Percentiles rank a stretch among this genome's conserved stretches.
These are phyloP conservation scores for Xerophyta viscosa DNA, from an alignment of 106 monocot species.

Conservation along the genomic window DNA sequence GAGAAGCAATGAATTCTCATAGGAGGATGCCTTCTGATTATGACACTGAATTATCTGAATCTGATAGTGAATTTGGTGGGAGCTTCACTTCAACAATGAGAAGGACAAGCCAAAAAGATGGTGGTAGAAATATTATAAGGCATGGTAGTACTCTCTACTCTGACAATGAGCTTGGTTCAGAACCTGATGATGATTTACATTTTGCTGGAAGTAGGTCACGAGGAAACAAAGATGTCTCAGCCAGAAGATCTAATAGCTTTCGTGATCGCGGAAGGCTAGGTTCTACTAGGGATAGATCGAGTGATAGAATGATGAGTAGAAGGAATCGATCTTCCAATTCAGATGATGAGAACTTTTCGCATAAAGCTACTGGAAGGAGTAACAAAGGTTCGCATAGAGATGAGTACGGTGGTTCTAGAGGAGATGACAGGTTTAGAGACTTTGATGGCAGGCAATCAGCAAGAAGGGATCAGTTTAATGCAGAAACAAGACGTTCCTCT, in stretches of 20 bases:
- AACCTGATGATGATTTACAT: constrained; percentile 18
- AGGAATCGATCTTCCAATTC: constrained; percentile 18
- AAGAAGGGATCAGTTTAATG: constrained; percentile 8
- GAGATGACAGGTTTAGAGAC: neutral
- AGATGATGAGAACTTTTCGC: constrained; percentile 3
- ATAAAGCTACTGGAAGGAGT: constrained; percentile 13
- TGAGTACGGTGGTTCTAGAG: constrained; percentile 3
- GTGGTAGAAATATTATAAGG: constrained; percentile 1
- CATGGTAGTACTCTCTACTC: constrained; percentile 12
- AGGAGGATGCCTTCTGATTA: constrained; percentile 19
- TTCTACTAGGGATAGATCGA: constrained; percentile 4
- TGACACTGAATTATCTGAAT: constrained; percentile 28
- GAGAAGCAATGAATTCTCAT: neutral
- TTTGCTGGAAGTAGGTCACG: neutral
- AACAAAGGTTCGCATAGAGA: constrained; percentile 2
- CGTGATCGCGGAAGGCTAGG: neutral
- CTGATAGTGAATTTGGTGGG: constrained; percentile 25
- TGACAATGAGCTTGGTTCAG: constrained; percentile 25
- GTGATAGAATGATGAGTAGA: constrained; percentile 12
- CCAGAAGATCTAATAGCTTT: neutral
- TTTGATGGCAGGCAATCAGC: neutral
- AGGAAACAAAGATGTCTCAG: constrained; percentile 6
- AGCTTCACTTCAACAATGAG: constrained; percentile 11
- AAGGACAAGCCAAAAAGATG: constrained; percentile 7
- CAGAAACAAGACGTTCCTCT: constrained; percentile 3